These are phyloP conservation scores for Benincasa hispida DNA, from an alignment of 306 rosid genomes.

Conservation along the genomic window DNA sequence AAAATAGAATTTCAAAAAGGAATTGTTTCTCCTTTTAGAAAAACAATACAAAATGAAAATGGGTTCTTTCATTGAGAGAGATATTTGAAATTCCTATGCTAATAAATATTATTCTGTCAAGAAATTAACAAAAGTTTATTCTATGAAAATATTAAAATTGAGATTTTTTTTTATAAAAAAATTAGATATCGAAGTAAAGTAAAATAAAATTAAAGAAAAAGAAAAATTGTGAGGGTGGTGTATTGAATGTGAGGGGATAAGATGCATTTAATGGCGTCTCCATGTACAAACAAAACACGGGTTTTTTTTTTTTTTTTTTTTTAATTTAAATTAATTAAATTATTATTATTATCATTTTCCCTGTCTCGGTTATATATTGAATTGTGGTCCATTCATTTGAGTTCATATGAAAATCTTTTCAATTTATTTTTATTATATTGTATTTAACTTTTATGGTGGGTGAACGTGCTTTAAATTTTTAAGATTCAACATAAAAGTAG, in stretches of 20 bases:
- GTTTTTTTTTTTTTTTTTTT: background rate
- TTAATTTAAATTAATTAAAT: too few species aligned
- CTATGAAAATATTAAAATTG: too few species aligned
- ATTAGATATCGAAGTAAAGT: background rate
- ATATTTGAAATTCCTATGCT: too few species aligned
- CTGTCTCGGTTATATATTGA: background rate
- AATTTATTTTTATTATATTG: background rate
- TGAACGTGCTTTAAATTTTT: background rate
- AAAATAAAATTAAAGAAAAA: background rate
- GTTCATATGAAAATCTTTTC: background rate
- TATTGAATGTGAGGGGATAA: background rate
- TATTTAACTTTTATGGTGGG: background rate
- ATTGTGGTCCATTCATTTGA: background rate
- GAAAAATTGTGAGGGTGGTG: background rate
- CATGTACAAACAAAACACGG: background rate
- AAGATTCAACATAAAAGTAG: too few species aligned
- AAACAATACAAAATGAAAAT: background rate
- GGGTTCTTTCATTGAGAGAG: background rate
- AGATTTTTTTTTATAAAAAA: too few species aligned
- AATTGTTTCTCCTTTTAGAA: background rate
- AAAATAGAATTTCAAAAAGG: background rate
- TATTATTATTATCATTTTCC: too few species aligned
- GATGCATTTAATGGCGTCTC: background rate
- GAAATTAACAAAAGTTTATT: background rate
- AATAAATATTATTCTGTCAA: background rate